phyloP scores from a whole-genome alignment of 2,329 filamentous ascomycete genomes.

The Trichophyton verrucosum region DNA sequence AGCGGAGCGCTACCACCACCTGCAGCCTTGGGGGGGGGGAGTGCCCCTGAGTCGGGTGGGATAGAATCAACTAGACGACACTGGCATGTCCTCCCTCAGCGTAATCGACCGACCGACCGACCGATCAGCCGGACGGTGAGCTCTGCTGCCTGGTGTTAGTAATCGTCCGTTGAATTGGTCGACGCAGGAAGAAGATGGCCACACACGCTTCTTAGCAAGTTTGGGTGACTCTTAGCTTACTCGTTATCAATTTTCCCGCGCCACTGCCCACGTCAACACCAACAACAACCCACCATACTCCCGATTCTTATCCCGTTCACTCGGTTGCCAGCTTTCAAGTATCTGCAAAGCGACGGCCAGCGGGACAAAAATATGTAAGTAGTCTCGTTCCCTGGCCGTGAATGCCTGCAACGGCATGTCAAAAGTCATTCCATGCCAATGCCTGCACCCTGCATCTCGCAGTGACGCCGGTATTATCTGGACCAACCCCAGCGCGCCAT shows the following conservation, averaged over 20 bases:
- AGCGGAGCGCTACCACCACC: too few relatives aligned
- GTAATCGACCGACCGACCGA: too few relatives aligned
- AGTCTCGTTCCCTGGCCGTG: too few relatives aligned
- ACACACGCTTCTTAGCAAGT: not conserved
- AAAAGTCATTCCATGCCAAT: not conserved
- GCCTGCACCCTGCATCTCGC: not conserved
- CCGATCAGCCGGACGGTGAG: not conserved
- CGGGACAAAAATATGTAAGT: not conserved
- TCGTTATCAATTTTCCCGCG: not conserved
- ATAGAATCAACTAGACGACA: not conserved
- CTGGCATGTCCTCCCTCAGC: not conserved
- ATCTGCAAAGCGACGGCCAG: not conserved
- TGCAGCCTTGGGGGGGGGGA: not conserved
- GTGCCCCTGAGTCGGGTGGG: too few relatives aligned
- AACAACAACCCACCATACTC: not conserved
- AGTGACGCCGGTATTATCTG: not conserved
- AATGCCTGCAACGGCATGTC: too few relatives aligned
- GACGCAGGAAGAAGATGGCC: not conserved
- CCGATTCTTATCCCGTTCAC: not conserved
- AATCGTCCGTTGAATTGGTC: not conserved
- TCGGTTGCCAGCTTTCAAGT: not conserved
- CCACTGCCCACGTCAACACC: not conserved
- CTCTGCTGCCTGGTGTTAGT: conserved; percentile 4
- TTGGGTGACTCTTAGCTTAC: not conserved
- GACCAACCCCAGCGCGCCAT: not conserved